Percentiles rank a stretch among this genome's conserved stretches.
Evolutionary conservation across 2,329 filamentous ascomycete species (phyloP).

Genomic region (Claviceps quebecensis): DNA sequence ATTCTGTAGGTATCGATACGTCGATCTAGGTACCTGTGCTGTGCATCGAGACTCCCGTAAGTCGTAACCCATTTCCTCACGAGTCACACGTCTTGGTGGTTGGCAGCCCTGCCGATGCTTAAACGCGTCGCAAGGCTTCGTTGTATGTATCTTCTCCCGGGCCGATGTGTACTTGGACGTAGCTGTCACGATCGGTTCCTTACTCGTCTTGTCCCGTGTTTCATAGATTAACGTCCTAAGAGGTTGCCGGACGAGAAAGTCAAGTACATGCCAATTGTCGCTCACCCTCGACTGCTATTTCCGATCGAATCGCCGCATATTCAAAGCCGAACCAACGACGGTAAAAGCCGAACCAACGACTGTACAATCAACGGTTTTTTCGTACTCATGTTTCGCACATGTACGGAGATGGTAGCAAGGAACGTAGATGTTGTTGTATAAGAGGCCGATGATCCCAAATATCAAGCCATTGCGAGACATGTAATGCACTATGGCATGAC

Average conservation of each 20-base stretch:
- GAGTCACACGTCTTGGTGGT: no score
- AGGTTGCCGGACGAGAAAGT: neutral
- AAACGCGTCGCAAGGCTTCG: neutral
- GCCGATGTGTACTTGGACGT: neutral
- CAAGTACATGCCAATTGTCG: neutral
- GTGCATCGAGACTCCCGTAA: neutral
- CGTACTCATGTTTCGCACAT: neutral
- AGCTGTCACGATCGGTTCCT: neutral
- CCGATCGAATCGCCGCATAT: neutral
- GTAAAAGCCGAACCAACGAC: neutral
- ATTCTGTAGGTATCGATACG: no score
- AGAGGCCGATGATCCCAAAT: neutral
- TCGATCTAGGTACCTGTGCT: neutral
- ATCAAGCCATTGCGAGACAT: neutral
- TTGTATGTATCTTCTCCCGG: neutral
- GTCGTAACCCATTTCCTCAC: neutral
- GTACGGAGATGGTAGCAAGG: neutral
- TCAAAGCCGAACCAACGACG: neutral
- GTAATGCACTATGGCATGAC: neutral
- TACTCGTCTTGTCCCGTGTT: neutral
- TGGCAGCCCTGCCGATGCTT: neutral
- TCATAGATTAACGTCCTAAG: neutral
- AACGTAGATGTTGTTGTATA: neutral
- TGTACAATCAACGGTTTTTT: neutral
- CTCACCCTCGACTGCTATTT: neutral